These are phyloP conservation scores for Leucosporidium scottii DNA, from an alignment of 768 basidiomycete species.

Conservation along the genomic window DNA sequence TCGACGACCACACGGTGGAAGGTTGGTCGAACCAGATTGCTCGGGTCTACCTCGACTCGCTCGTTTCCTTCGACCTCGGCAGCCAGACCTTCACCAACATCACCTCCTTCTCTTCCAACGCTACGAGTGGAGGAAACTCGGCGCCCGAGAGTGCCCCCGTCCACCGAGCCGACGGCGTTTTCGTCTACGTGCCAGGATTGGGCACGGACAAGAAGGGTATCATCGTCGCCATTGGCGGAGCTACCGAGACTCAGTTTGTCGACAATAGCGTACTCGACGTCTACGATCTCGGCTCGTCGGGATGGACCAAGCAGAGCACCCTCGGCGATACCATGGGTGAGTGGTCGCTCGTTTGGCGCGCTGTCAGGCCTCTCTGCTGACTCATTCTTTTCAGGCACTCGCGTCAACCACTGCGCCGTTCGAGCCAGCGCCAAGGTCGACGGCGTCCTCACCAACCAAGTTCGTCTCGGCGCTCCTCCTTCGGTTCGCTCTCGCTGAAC, in stretches of 20 bases:
- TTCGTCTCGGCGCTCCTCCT: slow-evolving; percentile 9
- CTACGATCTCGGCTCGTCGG: slow-evolving; percentile 24
- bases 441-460: slow-evolving; percentile 24
- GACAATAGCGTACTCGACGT: slow-evolving; percentile 30
- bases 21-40: slow-evolving; percentile 25
- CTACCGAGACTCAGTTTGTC: slow-evolving; percentile 13
- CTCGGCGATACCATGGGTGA: slow-evolving; percentile 17
- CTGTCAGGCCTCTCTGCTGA: not conserved
- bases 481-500: not conserved
- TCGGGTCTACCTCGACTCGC: slow-evolving; percentile 18
- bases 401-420: slow-evolving; percentile 32
- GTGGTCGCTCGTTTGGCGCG: not conserved
- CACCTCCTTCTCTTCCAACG: slow-evolving; percentile 11
- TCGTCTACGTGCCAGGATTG: slow-evolving; percentile 21
- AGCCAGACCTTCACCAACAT: slow-evolving; percentile 11
- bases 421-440: slow-evolving; percentile 26
- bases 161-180: slow-evolving; percentile 22
- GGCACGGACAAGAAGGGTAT: slow-evolving; percentile 21
- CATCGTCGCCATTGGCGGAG: slow-evolving; percentile 26
- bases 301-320: slow-evolving; percentile 32
- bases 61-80: slow-evolving; percentile 26
- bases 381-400: not conserved
- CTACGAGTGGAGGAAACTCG: slow-evolving; percentile 16
- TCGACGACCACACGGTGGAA: not conserved
- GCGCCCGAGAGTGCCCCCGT: slow-evolving; percentile 16